A percentile compares a stretch with the other conserved stretches of the same genome.
Conservation (phyloP, 2,329 filamentous ascomycete genomes). For the Phialocephala subalpina region DNA sequence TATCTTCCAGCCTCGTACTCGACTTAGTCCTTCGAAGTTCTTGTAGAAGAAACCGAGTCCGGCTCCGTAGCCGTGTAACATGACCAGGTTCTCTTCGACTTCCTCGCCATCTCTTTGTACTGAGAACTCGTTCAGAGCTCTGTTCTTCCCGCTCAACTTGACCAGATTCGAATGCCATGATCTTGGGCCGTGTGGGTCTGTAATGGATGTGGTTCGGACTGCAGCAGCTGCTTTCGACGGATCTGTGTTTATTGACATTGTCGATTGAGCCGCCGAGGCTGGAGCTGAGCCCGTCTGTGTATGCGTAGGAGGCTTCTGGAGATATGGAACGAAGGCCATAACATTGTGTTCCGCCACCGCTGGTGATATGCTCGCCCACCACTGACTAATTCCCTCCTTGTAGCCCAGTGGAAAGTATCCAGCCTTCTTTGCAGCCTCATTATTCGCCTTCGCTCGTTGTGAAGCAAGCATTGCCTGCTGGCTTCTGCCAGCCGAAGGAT, state of each 20-base stretch:
- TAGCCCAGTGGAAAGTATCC: constrained; percentile 86
- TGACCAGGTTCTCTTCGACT: constrained; percentile 86
- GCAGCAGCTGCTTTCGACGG: constrained; percentile 48
- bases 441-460: constrained; percentile 51
- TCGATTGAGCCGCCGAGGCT: constrained; percentile 50
- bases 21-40: constrained; percentile 90
- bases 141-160: constrained; percentile 81
- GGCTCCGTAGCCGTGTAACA: constrained; percentile 96
- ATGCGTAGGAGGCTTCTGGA: constrained; percentile 70
- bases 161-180: constrained; percentile 90
- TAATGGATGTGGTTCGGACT: constrained; percentile 56
- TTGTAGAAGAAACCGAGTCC: constrained; percentile 98
- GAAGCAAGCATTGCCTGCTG: constrained; percentile 58
- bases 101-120: constrained; percentile 84
- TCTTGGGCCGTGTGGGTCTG: constrained; percentile 84
- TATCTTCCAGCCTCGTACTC: constrained; percentile 82
- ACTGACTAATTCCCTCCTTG: constrained; percentile 90
- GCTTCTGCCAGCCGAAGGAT: constrained; percentile 44
- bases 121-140: constrained; percentile 91
- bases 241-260: constrained; percentile 45
- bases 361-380: constrained; percentile 90
- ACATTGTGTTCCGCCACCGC: constrained; percentile 88
- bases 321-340: constrained; percentile 83
- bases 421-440: constrained; percentile 36
- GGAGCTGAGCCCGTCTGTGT: constrained; percentile 63